A percentile compares a stretch with the other conserved stretches of the same genome.
phyloP scores from a whole-genome alignment of 2,329 filamentous ascomycete species.

The Arachnomyces sp. region DNA sequence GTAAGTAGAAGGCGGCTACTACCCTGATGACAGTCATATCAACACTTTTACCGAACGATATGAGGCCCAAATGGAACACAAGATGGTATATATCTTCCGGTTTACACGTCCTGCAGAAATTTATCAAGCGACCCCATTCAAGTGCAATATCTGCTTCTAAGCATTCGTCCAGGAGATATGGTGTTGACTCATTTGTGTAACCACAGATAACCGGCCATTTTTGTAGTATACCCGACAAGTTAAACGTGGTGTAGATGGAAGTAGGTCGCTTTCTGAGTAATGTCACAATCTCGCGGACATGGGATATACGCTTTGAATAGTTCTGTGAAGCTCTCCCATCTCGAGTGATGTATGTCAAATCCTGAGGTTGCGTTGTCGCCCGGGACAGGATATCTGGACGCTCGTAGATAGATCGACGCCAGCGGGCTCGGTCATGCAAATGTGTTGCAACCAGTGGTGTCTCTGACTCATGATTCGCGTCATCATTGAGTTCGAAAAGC shows the following conservation, averaged over 20 bases:
- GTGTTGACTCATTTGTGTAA: constrained; percentile 25
- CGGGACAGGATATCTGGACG: constrained; percentile 7
- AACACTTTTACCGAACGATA: constrained; percentile 35
- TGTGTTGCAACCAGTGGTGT: constrained; percentile 5
- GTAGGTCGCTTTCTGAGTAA: constrained; percentile 19
- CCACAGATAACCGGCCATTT: constrained; percentile 33
- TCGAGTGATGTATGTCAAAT: constrained; percentile 5
- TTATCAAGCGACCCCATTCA: constrained; percentile 41
- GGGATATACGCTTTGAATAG: constrained; percentile 1
- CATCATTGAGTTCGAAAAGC: constrained; percentile 6
- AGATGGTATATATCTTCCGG: constrained; percentile 18
- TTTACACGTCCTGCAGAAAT: constrained; percentile 24
- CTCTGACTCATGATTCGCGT: constrained; percentile 1
- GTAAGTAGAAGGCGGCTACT: constrained; percentile 39
- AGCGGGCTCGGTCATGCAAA: constrained; percentile 16
- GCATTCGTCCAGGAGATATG: constrained; percentile 31
- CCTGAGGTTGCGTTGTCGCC: not conserved
- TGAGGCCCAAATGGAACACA: constrained; percentile 40
- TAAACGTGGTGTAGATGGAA: constrained; percentile 15
- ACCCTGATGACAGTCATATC: constrained; percentile 37
- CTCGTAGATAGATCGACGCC: constrained; percentile 6
- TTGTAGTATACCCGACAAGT: constrained; percentile 23
- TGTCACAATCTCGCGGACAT: constrained; percentile 18
- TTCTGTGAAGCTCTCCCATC: constrained; percentile 2
- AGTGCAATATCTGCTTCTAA: constrained; percentile 30